These are phyloP conservation scores for Mariannaea elegans DNA, from an alignment of 2,329 filamentous ascomycete species.

Conservation along the genomic window DNA sequence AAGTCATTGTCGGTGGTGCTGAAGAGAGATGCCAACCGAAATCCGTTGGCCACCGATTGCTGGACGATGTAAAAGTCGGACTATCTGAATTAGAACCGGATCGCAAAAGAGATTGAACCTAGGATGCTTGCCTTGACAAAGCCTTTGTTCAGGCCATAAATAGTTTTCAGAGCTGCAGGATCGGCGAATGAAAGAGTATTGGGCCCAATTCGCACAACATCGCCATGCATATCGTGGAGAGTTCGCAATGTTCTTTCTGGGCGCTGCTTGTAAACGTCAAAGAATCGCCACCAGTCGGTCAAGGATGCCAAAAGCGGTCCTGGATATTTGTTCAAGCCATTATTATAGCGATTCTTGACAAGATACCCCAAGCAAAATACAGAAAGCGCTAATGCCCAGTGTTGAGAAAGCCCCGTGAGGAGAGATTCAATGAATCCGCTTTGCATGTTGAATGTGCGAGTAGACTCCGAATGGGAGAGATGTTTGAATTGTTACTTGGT, in stretches of 20 bases:
- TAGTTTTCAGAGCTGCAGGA: conserved; percentile 75
- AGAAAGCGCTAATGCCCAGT: conserved; percentile 31
- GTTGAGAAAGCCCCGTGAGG: conserved; percentile 22
- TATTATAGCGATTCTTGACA: conserved; percentile 48
- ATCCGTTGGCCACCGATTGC: conserved; percentile 74
- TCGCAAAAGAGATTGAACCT: not conserved
- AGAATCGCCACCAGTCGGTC: conserved; percentile 76
- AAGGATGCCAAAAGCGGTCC: conserved; percentile 74
- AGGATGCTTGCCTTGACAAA: conserved; percentile 70
- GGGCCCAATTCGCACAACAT: conserved; percentile 78
- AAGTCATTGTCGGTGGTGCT: conserved; percentile 79
- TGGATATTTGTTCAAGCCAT: conserved; percentile 75
- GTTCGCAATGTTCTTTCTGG: conserved; percentile 73
- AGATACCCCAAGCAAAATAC: conserved; percentile 22
- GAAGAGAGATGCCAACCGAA: conserved; percentile 76
- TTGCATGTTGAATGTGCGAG: conserved; percentile 34
- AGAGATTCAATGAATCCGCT: conserved; percentile 34
- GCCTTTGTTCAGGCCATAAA: conserved; percentile 85
- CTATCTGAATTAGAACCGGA: conserved; percentile 62
- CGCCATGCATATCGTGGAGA: conserved; percentile 76
- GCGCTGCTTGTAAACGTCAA: conserved; percentile 70
- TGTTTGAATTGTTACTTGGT: too few species aligned
- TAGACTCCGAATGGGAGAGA: too few species aligned
- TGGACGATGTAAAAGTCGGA: conserved; percentile 85
- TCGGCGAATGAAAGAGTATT: conserved; percentile 79